Evolutionary conservation across 192 early-diverging fungal species (phyloP), one percentile per base, ranked within the genome.

Genomic region (Irineochytrium annulatum): DNA sequence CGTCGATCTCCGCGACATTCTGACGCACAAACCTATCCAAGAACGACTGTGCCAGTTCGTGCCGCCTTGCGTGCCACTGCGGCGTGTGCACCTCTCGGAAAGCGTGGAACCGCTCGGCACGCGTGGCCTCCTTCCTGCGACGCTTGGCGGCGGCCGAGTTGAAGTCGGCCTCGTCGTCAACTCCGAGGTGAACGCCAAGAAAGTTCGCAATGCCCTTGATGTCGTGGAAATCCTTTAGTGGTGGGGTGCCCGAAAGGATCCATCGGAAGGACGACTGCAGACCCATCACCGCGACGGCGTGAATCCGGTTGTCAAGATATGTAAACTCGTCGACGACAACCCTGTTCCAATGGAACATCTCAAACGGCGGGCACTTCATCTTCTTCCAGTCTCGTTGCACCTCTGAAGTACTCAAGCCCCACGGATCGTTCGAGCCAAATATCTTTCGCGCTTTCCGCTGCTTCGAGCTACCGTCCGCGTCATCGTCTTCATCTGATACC

Each of bases 251-350:
- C 14, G 69, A 71, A 8, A 77, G 55, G 49, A 74, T 53, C 76
- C 76, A 77, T 14, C 60, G 56, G 49, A 44, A 53, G 20, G 43
- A 27, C 11, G 72, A 24, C 6, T 20, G 49, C 14, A 71, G 16
- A 51, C 66, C 52, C 41, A 55, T 65, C 34, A 77, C 58, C 2
- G 63, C 60, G n/a, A n/a, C n/a, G 3, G 68, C 59, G 34, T 71
- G 65, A 44, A 64, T 63, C 3, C 57, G 60, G 22, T 60, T 63
- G 16, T 63, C 53, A n/a, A 71, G 31, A 44, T 74, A 77, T 0
- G 76, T 77, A 60, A 64, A 77, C 45, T 77, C 76, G 66, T 77
- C 76, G 14, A 77, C 60, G n/a, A 77, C 72, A 31, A 77, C 6
- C 17, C 76, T 64, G 59, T 72, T 60, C 62, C 70, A 77, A 43